phyloP scores from a whole-genome alignment of 768 basidiomycete genomes.

The Austroboletus eburneus region DNA sequence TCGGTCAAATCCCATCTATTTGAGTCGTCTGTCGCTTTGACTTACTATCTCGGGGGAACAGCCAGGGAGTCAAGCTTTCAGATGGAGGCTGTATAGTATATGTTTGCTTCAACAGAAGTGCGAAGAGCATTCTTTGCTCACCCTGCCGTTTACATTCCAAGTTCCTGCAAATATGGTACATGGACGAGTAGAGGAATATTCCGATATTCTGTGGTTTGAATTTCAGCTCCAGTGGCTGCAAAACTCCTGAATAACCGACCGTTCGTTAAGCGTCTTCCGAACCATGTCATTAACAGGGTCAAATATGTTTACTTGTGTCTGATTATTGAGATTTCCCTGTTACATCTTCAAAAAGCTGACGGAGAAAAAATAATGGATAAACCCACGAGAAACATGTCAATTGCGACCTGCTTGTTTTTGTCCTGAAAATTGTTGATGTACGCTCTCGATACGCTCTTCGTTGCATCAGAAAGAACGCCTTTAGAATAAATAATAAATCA shows the following conservation, averaged over 20 bases:
- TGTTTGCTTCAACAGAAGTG: constrained; percentile 8
- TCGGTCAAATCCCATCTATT: neutral
- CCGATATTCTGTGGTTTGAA: constrained; percentile 48
- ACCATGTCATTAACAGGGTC: constrained; percentile 93
- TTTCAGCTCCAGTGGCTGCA: constrained; percentile 3
- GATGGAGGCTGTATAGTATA: constrained; percentile 51
- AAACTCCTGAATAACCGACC: constrained; percentile 40
- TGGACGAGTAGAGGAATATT: constrained; percentile 78
- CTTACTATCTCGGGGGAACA: constrained; percentile 81
- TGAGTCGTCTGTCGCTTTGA: constrained; percentile 7
- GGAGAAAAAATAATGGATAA: neutral
- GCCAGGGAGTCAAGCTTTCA: constrained; percentile 84
- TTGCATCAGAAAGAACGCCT: constrained; percentile 93
- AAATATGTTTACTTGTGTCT: constrained; percentile 84
- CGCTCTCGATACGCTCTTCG: constrained; percentile 91
- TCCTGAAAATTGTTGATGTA: constrained; percentile 99
- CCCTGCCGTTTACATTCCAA: constrained; percentile 94
- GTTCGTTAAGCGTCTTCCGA: constrained; percentile 59
- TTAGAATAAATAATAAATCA: constrained; percentile 8
- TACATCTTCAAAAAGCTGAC: neutral
- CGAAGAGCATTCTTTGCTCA: constrained; percentile 33
- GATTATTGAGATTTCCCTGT: constrained; percentile 89
- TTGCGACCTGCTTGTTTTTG: constrained; percentile 87
- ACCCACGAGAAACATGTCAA: constrained; percentile 90
- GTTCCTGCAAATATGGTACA: constrained; percentile 83